These are phyloP conservation scores for Saussurea involucrata DNA, from an alignment of 129 eudicot genomes.

Conservation along the genomic window DNA sequence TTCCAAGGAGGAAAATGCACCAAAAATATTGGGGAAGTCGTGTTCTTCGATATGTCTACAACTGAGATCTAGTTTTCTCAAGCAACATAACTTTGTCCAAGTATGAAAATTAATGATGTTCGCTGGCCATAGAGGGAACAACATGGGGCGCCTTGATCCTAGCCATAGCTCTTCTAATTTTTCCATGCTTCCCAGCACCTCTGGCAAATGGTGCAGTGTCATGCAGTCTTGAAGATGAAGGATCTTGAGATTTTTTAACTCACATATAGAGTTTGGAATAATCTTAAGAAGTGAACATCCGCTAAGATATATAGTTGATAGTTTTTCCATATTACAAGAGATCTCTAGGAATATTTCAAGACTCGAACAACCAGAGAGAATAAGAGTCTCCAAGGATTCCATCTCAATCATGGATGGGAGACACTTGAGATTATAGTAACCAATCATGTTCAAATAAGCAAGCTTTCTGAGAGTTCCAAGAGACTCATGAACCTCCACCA, in stretches of 20 bases:
- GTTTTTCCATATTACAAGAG: not conserved
- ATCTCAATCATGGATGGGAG: not conserved
- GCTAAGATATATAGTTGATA: not conserved
- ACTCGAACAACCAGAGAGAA: not conserved
- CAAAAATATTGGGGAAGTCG: not conserved
- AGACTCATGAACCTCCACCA: not conserved
- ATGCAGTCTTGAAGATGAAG: not conserved
- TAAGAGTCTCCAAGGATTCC: not conserved
- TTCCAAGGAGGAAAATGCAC: not conserved
- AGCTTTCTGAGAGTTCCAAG: not conserved
- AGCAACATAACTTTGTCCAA: not conserved
- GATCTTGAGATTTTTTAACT: not conserved
- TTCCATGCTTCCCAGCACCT: not conserved
- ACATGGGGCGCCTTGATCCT: not conserved
- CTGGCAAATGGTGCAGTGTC: not conserved
- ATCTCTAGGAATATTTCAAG: not conserved
- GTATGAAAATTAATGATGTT: not conserved
- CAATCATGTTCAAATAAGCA: not conserved
- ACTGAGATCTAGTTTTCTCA: constrained; percentile 4
- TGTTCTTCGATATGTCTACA: not conserved
- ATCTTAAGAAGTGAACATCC: not conserved
- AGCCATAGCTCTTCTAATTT: not conserved
- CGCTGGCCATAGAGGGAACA: not conserved
- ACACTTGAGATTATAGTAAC: not conserved
- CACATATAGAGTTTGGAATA: not conserved